Conservation (phyloP, 257 asterid genomes). For the Paulownia fortunei region DNA sequence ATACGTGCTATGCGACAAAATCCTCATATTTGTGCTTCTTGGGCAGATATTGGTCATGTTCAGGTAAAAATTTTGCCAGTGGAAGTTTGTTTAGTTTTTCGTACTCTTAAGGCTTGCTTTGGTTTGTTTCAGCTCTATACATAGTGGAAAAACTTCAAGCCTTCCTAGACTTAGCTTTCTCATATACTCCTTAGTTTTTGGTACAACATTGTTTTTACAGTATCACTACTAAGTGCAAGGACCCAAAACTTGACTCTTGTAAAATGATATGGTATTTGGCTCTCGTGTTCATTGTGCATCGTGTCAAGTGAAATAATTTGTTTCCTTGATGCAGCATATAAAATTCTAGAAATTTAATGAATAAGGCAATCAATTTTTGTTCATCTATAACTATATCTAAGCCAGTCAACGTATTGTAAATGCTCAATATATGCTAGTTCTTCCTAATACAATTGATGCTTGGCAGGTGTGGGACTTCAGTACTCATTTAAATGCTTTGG, state of each 20-base stretch:
- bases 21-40: conserved; percentile 88
- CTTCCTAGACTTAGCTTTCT: background rate
- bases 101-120: background rate
- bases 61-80: conserved; percentile 51
- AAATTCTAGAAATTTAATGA: no score
- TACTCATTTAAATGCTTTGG: conserved; percentile 68
- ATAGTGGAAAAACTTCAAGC: background rate
- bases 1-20: conserved; percentile 86
- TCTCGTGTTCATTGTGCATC: background rate
- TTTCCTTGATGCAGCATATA: background rate
- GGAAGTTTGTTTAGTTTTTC: background rate
- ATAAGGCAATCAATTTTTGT: background rate
- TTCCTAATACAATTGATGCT: conserved; percentile 19
- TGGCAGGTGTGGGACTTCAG: conserved; percentile 92
- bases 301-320: background rate
- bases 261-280: background rate
- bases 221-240: background rate
- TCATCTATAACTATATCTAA: background rate
- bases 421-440: conserved; percentile 6
- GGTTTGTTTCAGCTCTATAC: background rate
- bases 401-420: background rate
- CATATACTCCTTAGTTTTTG: background rate
- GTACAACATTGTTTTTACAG: background rate
- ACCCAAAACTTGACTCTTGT: background rate
- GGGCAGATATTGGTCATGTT: conserved; percentile 84